Base-by-base conservation (phyloP, 805 yeast species). In the Metschnikowia lochheadii region DNA sequence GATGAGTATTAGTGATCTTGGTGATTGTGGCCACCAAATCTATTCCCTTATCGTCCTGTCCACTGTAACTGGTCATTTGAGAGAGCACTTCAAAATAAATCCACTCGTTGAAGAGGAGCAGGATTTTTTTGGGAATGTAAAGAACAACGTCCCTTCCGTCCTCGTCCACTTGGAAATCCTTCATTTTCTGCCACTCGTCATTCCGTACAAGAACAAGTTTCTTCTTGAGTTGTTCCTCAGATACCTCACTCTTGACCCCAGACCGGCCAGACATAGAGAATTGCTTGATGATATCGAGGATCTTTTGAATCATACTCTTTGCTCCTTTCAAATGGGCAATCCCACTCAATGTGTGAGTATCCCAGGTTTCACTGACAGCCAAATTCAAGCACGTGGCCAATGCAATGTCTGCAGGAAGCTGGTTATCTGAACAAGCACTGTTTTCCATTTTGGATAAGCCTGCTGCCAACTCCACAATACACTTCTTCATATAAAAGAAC, bases 321-420 rank as follows among this genome's bases (percentile, higher is more conserved):
- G 88, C 88, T 31, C 89, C 88, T 58, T 78, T 80, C 51, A 84
- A 69, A 65, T 84, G 89, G 2, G 85, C 83, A 48, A 84, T 80
- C 11, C 89, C 88, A 21, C 85, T 80, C 2, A 85, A 76, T 4
- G 79, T 82, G 51, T 80, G 84, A 11, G 82, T 77, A 59, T 82
- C 84, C 89, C 89, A 84, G 0, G 84, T 75, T 61, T 84, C 89
- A 37, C 85, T 78, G 51, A 81, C 77, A 0, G 88, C 85, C 49
- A 84, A 67, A 18, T 81, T 79, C 50, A 84, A 62, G 52, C 88
- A 83, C 0, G 87, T 80, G 0, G 85, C 82, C 18, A 84, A 66
- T 1, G 88, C 88, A 11, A 84, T 82, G 54, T 83, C 87, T 10
- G 82, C 82, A 2, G 85, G 84, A 29, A 80, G 68, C 13, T 58